phyloP scores from a whole-genome alignment of 2,329 filamentous ascomycete genomes.

The Phialophora chinensis region DNA sequence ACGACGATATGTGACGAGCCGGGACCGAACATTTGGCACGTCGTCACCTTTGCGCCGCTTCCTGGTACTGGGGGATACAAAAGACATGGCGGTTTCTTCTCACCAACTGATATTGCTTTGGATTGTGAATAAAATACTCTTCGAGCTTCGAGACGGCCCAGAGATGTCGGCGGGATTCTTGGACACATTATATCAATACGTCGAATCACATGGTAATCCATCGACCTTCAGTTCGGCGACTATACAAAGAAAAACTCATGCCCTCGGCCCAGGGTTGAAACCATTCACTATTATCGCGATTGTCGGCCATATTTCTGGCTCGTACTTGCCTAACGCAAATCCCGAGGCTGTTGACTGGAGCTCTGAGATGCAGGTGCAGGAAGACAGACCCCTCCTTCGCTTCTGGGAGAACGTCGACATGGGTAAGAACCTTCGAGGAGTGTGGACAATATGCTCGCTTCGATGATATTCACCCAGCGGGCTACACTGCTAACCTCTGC shows the following conservation, averaged over 20 bases:
- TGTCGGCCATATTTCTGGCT: not conserved
- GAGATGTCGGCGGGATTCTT: constrained; percentile 1
- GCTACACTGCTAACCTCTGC: not conserved
- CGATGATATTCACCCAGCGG: not conserved
- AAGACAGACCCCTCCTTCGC: constrained; percentile 3
- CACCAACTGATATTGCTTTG: not conserved
- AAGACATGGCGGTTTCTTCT: not conserved
- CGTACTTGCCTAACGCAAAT: not conserved
- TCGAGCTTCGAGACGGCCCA: not conserved
- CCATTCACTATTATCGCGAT: not conserved
- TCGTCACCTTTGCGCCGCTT: not conserved
- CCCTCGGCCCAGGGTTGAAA: not conserved
- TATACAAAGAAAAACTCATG: not conserved
- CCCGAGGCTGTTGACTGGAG: not conserved
- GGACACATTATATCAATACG: not conserved
- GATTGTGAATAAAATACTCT: not conserved
- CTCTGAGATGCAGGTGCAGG: not conserved
- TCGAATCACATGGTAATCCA: constrained; percentile 2
- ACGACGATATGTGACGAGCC: not conserved
- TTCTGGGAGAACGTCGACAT: constrained; percentile 5
- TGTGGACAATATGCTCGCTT: not conserved
- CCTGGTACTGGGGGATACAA: not conserved
- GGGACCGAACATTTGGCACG: not conserved
- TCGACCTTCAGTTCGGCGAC: not conserved
- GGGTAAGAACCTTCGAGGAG: not conserved